Conservation (phyloP, 2,329 filamentous ascomycete species). For the Biscogniauxia sp. region DNA sequence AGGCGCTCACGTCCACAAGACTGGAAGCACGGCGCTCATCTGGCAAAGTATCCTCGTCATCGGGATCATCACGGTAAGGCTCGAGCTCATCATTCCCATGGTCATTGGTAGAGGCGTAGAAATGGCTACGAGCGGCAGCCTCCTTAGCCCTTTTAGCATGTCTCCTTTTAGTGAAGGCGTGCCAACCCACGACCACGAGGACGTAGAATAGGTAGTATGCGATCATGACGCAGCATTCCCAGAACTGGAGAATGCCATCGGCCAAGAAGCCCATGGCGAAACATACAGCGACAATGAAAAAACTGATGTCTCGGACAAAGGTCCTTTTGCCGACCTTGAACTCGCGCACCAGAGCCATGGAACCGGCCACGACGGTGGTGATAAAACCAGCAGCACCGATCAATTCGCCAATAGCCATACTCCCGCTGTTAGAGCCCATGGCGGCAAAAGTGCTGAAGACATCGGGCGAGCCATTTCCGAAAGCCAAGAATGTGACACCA, state of each 20-base stretch:
- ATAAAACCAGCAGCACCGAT: conserved; percentile 96
- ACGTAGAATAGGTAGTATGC: conserved; percentile 91
- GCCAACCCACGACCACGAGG: conserved; percentile 81
- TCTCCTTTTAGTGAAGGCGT: conserved; percentile 74
- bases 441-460: conserved; percentile 98
- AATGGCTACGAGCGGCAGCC: conserved; percentile 71
- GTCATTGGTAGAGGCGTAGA: conserved; percentile 54
- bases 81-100: conserved; percentile 54
- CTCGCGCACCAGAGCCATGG: conserved; percentile 94
- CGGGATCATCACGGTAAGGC: conserved; percentile 63
- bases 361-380: conserved; percentile 90
- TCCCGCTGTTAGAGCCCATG: conserved; percentile 96
- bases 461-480: conserved; percentile 96
- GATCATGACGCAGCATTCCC: conserved; percentile 91
- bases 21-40: conserved; percentile 29
- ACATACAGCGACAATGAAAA: conserved; percentile 82
- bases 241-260: conserved; percentile 78
- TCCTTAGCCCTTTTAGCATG: conserved; percentile 62
- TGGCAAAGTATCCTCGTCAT: conserved; percentile 45
- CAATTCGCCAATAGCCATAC: conserved; percentile 90
- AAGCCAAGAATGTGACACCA: conserved; percentile 92
- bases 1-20: conserved; percentile 39
- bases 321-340: conserved; percentile 88
- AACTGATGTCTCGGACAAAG: conserved; percentile 87
- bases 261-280: conserved; percentile 87